phyloP scores from a whole-genome alignment of 495 filamentous ascomycete genomes.

The Trichoderma orchidacearum region DNA sequence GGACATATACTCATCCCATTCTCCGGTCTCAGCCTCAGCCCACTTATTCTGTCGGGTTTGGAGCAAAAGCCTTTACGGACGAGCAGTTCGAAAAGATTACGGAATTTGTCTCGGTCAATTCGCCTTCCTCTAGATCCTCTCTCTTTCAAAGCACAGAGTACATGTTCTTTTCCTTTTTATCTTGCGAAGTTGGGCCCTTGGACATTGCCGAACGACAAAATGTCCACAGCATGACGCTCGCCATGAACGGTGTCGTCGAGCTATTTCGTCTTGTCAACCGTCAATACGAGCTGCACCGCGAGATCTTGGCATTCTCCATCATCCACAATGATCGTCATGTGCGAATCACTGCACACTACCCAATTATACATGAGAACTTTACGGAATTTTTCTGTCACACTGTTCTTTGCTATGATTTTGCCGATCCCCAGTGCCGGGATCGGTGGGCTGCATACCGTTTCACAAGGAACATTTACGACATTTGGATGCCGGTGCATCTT shows the following conservation, averaged over 20 bases:
- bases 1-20: constrained; percentile 19
- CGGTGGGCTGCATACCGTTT: constrained; percentile 10
- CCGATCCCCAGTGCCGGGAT: constrained; percentile 1
- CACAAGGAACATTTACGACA: constrained; percentile 26
- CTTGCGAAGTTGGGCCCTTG: constrained; percentile 13
- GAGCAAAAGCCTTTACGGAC: constrained; percentile 22
- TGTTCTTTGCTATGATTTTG: not conserved
- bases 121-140: constrained; percentile 8
- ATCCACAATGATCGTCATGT: constrained; percentile 24
- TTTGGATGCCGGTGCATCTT: constrained; percentile 24
- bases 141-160: constrained; percentile 24
- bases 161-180: constrained; percentile 29
- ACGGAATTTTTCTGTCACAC: constrained; percentile 17
- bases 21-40: constrained; percentile 23
- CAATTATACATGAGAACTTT: constrained; percentile 13
- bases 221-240: constrained; percentile 17
- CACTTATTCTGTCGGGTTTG: constrained; percentile 28
- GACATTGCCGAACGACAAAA: not conserved
- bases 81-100: constrained; percentile 24
- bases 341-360: constrained; percentile 22
- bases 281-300: constrained; percentile 20
- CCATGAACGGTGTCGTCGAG: constrained; percentile 19
- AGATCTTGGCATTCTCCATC: constrained; percentile 31
- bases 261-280: constrained; percentile 19
- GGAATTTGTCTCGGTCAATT: constrained; percentile 16